Evolutionary conservation across 1,284 basidiomycete genomes (phyloP).

Genomic region (Pascua sp.): DNA sequence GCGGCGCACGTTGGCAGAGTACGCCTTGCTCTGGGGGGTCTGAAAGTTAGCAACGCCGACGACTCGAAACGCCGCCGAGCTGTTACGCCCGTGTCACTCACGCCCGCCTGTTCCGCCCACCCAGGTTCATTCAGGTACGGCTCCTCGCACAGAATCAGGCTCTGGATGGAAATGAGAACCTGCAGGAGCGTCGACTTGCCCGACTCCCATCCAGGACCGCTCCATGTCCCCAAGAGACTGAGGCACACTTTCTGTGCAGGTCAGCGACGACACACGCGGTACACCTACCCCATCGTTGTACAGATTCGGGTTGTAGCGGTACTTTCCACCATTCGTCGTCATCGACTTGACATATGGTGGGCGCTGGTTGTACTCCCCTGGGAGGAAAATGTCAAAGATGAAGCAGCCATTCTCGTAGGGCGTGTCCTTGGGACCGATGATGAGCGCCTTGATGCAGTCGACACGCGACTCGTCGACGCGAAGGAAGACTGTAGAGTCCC

Average conservation of each 20-base stretch:
- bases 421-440: conserved; percentile 84
- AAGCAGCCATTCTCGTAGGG: conserved; percentile 62
- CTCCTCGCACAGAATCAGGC: conserved; percentile 85
- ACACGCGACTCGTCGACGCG: conserved; percentile 63
- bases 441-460: conserved; percentile 81
- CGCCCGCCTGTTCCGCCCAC: conserved; percentile 69
- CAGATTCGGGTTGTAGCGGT: conserved; percentile 84
- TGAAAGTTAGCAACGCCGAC: conserved; percentile 35
- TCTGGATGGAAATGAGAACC: conserved; percentile 81
- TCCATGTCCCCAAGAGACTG: conserved; percentile 84
- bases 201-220: conserved; percentile 80
- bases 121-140: conserved; percentile 86
- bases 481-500: conserved; percentile 85
- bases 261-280: conserved; percentile 30
- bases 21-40: conserved; percentile 54
- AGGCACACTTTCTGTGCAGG: conserved; percentile 70
- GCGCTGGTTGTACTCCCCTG: conserved; percentile 36
- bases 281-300: conserved; percentile 63
- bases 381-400: conserved; percentile 87
- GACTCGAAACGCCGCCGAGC: not conserved
- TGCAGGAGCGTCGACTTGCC: conserved; percentile 80
- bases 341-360: conserved; percentile 69
- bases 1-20: conserved; percentile 72
- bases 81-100: conserved; percentile 60
- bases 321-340: conserved; percentile 86